A percentile compares a stretch with the other conserved stretches of the same genome.
These are phyloP conservation scores for Aspergillus udagawae DNA, from an alignment of 2,329 filamentous ascomycete genomes.

Conservation along the genomic window DNA sequence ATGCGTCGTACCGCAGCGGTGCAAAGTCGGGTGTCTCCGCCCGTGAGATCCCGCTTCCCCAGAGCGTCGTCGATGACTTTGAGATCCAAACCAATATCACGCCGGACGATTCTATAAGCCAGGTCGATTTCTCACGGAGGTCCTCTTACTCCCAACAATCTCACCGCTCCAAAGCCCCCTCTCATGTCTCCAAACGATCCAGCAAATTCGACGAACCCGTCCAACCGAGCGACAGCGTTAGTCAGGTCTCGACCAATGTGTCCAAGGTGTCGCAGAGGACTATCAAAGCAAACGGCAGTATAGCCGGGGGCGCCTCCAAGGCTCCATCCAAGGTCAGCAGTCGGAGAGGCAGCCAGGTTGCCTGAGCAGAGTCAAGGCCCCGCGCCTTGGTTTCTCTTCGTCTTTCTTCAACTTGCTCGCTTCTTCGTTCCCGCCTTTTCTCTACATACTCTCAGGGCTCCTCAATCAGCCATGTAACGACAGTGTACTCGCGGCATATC, in stretches of 20 bases:
- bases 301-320: conserved; percentile 15
- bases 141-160: conserved; percentile 26
- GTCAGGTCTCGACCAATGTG: conserved; percentile 33
- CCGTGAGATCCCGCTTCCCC: conserved; percentile 28
- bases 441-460: background rate
- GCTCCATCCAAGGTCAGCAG: conserved; percentile 24
- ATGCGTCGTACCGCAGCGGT: conserved; percentile 22
- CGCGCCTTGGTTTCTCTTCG: background rate
- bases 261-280: conserved; percentile 28
- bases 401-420: background rate
- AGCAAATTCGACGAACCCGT: conserved; percentile 38
- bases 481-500: background rate
- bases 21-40: conserved; percentile 20
- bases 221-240: conserved; percentile 36
- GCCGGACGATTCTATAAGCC: conserved; percentile 74
- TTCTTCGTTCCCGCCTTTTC: background rate
- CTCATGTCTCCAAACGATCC: conserved; percentile 25
- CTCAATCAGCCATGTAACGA: background rate
- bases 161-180: conserved; percentile 23
- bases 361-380: conserved; percentile 6
- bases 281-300: conserved; percentile 27
- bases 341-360: conserved; percentile 27
- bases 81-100: conserved; percentile 58
- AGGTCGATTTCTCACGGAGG: conserved; percentile 46
- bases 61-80: conserved; percentile 27